Percentiles rank a stretch among this genome's conserved stretches.
Evolutionary conservation across 2,329 filamentous ascomycete genomes (phyloP).

Genomic region (Stemphylium vesicarium): DNA sequence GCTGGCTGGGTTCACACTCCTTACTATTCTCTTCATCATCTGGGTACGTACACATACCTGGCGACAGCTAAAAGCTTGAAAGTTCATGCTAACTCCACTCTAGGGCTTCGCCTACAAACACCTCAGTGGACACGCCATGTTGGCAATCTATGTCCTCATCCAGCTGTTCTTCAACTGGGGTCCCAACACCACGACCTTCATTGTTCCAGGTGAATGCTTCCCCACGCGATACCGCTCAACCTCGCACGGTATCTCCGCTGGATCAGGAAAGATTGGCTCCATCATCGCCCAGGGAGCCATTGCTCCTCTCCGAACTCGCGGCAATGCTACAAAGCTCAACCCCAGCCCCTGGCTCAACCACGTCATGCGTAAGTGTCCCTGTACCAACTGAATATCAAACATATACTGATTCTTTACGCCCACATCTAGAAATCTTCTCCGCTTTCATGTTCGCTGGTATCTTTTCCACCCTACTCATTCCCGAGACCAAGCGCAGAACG

Average conservation of each 20-base stretch:
- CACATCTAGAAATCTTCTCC: conserved; percentile 79
- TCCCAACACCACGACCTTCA: conserved; percentile 59
- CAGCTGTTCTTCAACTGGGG: conserved; percentile 61
- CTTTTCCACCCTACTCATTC: conserved; percentile 72
- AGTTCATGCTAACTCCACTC: background rate
- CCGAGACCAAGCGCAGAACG: conserved; percentile 77
- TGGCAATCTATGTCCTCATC: conserved; percentile 56
- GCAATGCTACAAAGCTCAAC: conserved; percentile 46
- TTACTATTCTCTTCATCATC: conserved; percentile 45
- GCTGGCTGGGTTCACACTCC: conserved; percentile 39
- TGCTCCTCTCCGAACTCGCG: conserved; percentile 59
- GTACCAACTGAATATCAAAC: too few species aligned
- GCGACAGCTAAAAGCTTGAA: background rate
- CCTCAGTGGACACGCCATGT: conserved; percentile 47
- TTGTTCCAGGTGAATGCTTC: conserved; percentile 59
- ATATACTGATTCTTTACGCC: too few species aligned
- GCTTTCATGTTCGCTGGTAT: conserved; percentile 79
- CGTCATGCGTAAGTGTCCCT: too few species aligned
- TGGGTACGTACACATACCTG: conserved; percentile 24
- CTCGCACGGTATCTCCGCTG: conserved; percentile 58
- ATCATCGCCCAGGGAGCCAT: conserved; percentile 58
- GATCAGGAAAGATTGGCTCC: conserved; percentile 56
- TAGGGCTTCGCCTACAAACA: conserved; percentile 43
- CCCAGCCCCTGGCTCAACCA: conserved; percentile 72
- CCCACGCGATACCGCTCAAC: conserved; percentile 58